Evolutionary conservation across 495 filamentous ascomycete species (phyloP), one percentile per base, ranked within the genome.

Genomic region (Penicillium malachiteum): DNA sequence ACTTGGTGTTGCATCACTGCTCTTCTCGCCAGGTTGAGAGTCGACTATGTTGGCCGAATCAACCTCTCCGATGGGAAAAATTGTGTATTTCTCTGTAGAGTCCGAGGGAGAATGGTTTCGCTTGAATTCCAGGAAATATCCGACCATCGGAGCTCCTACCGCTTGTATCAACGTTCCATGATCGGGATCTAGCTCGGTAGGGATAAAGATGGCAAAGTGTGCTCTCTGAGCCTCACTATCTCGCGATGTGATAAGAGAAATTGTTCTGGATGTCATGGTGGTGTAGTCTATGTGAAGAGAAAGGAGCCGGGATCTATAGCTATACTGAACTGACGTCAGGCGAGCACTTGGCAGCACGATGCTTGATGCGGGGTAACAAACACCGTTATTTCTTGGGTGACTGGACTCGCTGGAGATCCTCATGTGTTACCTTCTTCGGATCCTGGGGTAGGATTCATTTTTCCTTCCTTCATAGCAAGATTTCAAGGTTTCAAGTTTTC

Each of bases 171-270:
- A 12, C n/a, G 61, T 69, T 18, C 69, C 67, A 26, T 34, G 38
- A 0, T 52, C 50, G 32, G 52, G 44, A 12, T 60, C 42, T 10
- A 32, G 14, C 8, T 54, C 57, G 12, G 57, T 56, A 14, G 71
- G 69, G 45, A 74, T 62, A 47, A 67, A 74, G 38, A 74, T 65
- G 1, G 69, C 58, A 42, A 70, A 74, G 50, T 74, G 71, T 5
- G 71, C 60, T 26, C 69, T 52, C 53, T 71, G 69, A 18, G 39
- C 44, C 6, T 57, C 43, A 18, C 47, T 46, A 48, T 67, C 58
- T 5, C 63, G 59, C 18, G 48, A 68, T 5, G 61, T 44, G 18
- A 71, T 51, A 30, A 72, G 60, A 34, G 54, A 68, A 4, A 71
- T 55, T 7, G 63, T 58, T 56, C 60, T 50, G 38, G 42, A 14